These are phyloP conservation scores for Cicer pinnatifidum DNA, from an alignment of 306 rosid genomes.

Conservation along the genomic window DNA sequence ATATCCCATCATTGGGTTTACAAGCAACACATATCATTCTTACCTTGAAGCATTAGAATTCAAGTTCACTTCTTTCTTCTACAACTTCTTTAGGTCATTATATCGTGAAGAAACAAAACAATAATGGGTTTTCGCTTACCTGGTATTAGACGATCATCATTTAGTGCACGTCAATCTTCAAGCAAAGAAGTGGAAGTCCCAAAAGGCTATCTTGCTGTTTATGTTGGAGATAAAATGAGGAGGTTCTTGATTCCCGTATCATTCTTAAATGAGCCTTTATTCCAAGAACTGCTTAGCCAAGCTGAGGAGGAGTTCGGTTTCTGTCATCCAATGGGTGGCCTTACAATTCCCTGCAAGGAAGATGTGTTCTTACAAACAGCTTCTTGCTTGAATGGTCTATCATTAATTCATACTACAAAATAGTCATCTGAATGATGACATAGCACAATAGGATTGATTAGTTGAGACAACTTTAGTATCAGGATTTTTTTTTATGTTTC, in stretches of 20 bases:
- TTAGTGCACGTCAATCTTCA: background rate
- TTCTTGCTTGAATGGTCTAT: slow-evolving; percentile 37
- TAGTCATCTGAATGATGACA: background rate
- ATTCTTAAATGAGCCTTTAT: slow-evolving; percentile 51
- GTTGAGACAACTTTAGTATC: slow-evolving; percentile 21
- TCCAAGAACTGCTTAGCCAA: slow-evolving; percentile 47
- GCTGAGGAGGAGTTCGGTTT: slow-evolving; percentile 58
- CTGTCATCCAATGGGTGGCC: slow-evolving; percentile 57
- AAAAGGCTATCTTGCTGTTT: slow-evolving; percentile 58
- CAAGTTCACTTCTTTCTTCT: background rate
- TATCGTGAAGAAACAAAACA: slow-evolving; percentile 2
- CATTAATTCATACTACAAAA: slow-evolving; percentile 2
- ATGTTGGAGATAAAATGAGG: slow-evolving; percentile 60
- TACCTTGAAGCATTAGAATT: background rate
- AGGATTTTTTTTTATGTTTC: slow-evolving; percentile 18
- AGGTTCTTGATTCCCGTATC: slow-evolving; percentile 49
- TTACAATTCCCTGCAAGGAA: slow-evolving; percentile 59
- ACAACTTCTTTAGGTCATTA: slow-evolving; percentile 11
- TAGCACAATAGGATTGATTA: background rate
- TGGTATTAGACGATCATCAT: slow-evolving; percentile 39
- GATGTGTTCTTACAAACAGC: slow-evolving; percentile 44
- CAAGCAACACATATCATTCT: slow-evolving; percentile 33
- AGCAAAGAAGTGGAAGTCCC: slow-evolving; percentile 44
- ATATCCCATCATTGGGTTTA: background rate
- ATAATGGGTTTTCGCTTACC: slow-evolving; percentile 49